Base-by-base conservation (phyloP, 139 green algal species). In the Picochlorum sp. region DNA sequence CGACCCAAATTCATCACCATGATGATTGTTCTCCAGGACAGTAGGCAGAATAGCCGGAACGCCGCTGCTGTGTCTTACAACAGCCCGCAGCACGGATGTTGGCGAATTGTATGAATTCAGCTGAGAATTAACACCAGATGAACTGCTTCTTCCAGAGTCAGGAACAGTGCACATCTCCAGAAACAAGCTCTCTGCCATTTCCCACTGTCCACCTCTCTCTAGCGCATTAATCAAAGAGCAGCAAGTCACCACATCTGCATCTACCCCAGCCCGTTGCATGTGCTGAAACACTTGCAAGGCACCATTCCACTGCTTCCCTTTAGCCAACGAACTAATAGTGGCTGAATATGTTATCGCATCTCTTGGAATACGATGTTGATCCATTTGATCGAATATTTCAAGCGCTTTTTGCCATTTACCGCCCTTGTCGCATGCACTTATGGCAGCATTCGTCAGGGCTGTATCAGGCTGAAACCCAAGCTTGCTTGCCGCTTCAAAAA, bases 331-430 rank as follows among this genome's bases (percentile, higher is more conserved):
- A 20, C 53, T 78, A 70, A 94, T 95, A 67, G 83, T 65, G n/a
- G 84, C 82, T 7, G 62, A 82, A 75, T 90, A 95, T 32, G 85
- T 95, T 75, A 95, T 93, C 51, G 83, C 84, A 59, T 95, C 86
- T 1, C 79, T 74, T 1, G 40, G 59, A 43, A 93, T 67, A 14
- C 83, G 77, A 50, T 70, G 60, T 4, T 43, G 47, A 31, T 81
- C 71, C 86, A 94, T 93, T 33, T 61, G 52, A 50, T 84, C 64
- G 55, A 89, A 88, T 28, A 89, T 67, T 55, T 87, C 69, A 40
- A 78, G 24, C 0, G 68, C 70, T 51, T 80, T 86, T 57, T 88
- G 75, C 86, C 86, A 95, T 61, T 90, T 80, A 0, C 82, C 83
- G 7, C 87, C 86, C 72, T 88, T 88, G 68, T 94, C 87, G 59